A percentile compares a stretch with the other conserved stretches of the same genome.
These are phyloP conservation scores for Diaporthe capsici DNA, from an alignment of 2,329 filamentous ascomycete species.

Conservation along the genomic window DNA sequence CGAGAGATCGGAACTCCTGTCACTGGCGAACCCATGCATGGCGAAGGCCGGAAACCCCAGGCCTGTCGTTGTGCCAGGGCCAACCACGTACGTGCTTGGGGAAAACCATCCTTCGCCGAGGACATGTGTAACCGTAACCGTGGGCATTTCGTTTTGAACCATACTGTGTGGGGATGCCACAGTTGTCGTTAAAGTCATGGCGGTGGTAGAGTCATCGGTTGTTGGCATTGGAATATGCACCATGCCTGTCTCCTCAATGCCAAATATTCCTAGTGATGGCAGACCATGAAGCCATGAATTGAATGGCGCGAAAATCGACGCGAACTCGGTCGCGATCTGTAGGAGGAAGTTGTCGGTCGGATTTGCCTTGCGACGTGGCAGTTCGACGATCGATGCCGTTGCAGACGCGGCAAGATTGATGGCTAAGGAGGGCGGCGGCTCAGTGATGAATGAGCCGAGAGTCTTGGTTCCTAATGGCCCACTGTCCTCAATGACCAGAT, in stretches of 20 bases:
- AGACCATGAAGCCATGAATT: constrained; percentile 38
- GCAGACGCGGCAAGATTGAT: constrained; percentile 40
- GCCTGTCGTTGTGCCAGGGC: constrained; percentile 26
- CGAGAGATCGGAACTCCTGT: neutral
- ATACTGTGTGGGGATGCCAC: constrained; percentile 8
- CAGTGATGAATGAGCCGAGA: constrained; percentile 44
- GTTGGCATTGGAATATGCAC: constrained; percentile 31
- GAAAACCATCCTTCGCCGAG: constrained; percentile 41
- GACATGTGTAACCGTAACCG: constrained; percentile 40
- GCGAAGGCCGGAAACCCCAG: constrained; percentile 21
- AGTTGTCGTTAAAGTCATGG: constrained; percentile 20
- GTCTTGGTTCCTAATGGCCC: constrained; percentile 43
- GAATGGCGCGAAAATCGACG: constrained; percentile 31
- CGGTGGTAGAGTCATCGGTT: neutral
- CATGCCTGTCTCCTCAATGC: constrained; percentile 35
- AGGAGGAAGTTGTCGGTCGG: constrained; percentile 40
- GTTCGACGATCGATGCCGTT: constrained; percentile 30
- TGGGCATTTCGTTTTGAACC: constrained; percentile 28
- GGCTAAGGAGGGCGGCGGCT: constrained; percentile 41
- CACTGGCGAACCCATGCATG: neutral
- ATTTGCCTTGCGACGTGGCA: constrained; percentile 40
- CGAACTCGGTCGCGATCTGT: constrained; percentile 41
- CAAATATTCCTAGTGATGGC: constrained; percentile 30
- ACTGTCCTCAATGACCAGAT: constrained; percentile 43
- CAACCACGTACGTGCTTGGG: constrained; percentile 39